These are phyloP conservation scores for Phytophthora quininea DNA, from an alignment of 352 stramenopile genomes.

Conservation along the genomic window DNA sequence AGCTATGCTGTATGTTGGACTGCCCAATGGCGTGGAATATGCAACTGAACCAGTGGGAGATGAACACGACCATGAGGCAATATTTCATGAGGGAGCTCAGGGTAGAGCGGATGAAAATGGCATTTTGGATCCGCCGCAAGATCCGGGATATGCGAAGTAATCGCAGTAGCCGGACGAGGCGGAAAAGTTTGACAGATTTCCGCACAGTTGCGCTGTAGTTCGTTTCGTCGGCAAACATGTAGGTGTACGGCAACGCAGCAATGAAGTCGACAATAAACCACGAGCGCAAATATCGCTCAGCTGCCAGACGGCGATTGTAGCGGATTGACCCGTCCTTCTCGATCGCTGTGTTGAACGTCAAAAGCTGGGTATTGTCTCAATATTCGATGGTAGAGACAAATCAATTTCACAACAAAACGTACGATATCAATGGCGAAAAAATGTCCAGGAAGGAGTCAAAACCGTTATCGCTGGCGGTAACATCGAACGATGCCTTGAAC, in stretches of 20 bases:
- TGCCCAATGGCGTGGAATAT: constrained; percentile 61
- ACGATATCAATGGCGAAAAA: constrained; percentile 78
- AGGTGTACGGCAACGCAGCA: constrained; percentile 59
- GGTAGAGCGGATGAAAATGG: constrained; percentile 75
- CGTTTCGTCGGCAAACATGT: constrained; percentile 31
- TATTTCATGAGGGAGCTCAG: constrained; percentile 73
- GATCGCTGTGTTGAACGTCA: constrained; percentile 64
- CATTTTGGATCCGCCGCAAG: constrained; percentile 65
- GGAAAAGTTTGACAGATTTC: constrained; percentile 63
- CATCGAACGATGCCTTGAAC: constrained; percentile 73
- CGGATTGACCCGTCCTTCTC: constrained; percentile 57
- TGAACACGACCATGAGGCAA: constrained; percentile 69
- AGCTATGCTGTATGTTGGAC: constrained; percentile 36
- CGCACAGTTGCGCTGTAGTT: constrained; percentile 37
- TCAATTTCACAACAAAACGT: constrained; percentile 11
- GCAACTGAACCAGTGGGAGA: constrained; percentile 79
- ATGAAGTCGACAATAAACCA: constrained; percentile 61
- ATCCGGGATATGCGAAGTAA: constrained; percentile 78
- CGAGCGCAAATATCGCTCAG: constrained; percentile 43
- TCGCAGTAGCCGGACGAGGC: constrained; percentile 62
- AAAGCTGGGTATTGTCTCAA: constrained; percentile 23
- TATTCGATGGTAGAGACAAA: background rate
- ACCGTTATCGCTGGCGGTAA: constrained; percentile 29
- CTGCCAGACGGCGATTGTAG: constrained; percentile 46
- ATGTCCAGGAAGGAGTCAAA: constrained; percentile 62